A percentile compares a stretch with the other conserved stretches of the same genome.
Conservation (phyloP, 2,329 filamentous ascomycete species). For the Tolypocladium paradoxum region DNA sequence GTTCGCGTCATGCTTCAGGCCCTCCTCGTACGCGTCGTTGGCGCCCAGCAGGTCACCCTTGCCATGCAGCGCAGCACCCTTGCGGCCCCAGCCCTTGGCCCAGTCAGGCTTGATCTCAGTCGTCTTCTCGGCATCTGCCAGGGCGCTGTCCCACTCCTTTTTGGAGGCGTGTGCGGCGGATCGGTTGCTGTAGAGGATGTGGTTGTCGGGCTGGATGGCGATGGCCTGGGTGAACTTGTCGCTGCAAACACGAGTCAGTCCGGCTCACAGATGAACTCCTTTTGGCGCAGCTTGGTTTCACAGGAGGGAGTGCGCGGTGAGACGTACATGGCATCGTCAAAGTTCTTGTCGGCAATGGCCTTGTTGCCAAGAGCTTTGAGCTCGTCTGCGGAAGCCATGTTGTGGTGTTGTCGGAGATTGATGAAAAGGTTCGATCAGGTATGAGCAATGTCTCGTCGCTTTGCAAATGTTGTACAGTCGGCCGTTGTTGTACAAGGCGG, state of each 20-base stretch:
- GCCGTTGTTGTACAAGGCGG: not conserved
- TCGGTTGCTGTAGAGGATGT: constrained; percentile 96
- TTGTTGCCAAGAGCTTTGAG: constrained; percentile 98
- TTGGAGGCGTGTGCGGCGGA: constrained; percentile 83
- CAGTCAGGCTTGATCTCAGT: constrained; percentile 94
- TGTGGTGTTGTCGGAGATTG: constrained; percentile 1
- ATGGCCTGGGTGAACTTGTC: constrained; percentile 94
- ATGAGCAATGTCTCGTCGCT: not conserved
- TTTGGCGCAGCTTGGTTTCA: not conserved
- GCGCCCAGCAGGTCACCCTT: constrained; percentile 75
- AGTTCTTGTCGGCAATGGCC: constrained; percentile 96
- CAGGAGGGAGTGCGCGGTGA: not conserved
- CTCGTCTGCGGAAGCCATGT: constrained; percentile 57
- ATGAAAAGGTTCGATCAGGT: not conserved
- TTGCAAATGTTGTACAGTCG: not conserved
- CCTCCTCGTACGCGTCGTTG: constrained; percentile 83
- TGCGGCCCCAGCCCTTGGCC: constrained; percentile 92
- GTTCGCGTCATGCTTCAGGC: constrained; percentile 81
- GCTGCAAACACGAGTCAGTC: constrained; percentile 32
- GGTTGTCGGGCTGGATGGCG: constrained; percentile 74
- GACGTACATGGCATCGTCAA: constrained; percentile 85
- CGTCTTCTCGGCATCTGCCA: constrained; percentile 86
- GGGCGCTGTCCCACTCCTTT: constrained; percentile 73
- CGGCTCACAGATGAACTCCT: not conserved
- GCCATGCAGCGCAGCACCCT: constrained; percentile 84